Percentiles rank a stretch among this genome's conserved stretches.
phyloP scores from a whole-genome alignment of 768 basidiomycete genomes.

The Agrocybe praecox region DNA sequence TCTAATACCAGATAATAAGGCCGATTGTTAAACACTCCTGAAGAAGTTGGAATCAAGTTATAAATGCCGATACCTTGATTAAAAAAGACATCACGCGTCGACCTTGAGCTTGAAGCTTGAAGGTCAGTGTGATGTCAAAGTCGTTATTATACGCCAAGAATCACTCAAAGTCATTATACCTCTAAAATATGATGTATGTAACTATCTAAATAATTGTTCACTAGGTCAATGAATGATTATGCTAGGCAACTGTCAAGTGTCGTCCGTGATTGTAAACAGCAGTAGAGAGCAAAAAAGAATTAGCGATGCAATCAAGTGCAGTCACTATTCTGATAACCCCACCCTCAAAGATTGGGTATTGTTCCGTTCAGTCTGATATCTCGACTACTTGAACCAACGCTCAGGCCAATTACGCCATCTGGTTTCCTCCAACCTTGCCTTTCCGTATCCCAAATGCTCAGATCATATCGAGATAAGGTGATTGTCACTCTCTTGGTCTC shows the following conservation, averaged over 20 bases:
- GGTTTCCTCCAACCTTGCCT: conserved; percentile 79
- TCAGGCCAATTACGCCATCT: conserved; percentile 59
- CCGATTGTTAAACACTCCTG: conserved; percentile 29
- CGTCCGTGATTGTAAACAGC: background rate
- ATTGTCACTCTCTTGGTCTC: conserved; percentile 50
- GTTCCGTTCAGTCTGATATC: conserved; percentile 54
- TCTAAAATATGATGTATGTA: background rate
- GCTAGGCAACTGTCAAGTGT: background rate
- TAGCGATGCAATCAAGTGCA: background rate
- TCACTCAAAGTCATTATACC: background rate
- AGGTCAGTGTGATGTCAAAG: no score
- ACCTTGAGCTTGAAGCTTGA: no score
- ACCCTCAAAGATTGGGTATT: conserved; percentile 26
- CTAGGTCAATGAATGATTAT: background rate
- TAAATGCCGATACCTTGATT: background rate
- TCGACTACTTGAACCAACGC: conserved; percentile 71
- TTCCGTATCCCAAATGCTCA: conserved; percentile 77
- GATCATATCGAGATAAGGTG: conserved; percentile 65
- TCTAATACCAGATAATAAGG: conserved; percentile 17
- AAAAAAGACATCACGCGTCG: background rate
- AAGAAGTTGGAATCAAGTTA: conserved; percentile 18
- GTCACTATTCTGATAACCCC: conserved; percentile 12
- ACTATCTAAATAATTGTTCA: background rate
- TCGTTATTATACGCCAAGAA: no score
- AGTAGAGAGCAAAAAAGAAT: background rate